phyloP scores from a whole-genome alignment of 176 grass and related monocot species.

The Oryza australiensis region DNA sequence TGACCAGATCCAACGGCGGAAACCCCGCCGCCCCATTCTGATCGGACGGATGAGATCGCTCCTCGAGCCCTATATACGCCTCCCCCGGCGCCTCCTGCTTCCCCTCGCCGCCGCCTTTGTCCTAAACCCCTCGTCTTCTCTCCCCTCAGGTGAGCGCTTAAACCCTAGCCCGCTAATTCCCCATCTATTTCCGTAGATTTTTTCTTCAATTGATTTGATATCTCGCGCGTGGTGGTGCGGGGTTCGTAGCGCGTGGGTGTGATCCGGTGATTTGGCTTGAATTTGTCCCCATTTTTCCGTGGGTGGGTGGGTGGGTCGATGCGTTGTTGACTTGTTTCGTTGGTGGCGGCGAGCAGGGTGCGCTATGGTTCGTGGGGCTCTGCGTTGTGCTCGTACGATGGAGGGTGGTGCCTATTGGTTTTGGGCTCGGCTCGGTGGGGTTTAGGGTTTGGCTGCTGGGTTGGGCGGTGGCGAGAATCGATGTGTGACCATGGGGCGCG shows the following conservation, averaged over 20 bases:
- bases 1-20: background rate
- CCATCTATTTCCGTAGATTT: background rate
- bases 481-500: too few species aligned
- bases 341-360: background rate
- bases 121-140: constrained; percentile 24
- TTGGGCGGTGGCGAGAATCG: too few species aligned
- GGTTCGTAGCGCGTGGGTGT: background rate
- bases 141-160: constrained; percentile 33
- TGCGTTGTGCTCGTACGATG: background rate
- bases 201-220: background rate
- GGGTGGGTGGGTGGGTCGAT: background rate
- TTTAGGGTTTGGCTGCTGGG: background rate
- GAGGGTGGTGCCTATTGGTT: background rate
- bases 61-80: background rate
- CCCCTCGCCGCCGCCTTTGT: constrained; percentile 6
- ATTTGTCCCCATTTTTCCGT: background rate
- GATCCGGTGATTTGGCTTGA: background rate
- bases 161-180: background rate
- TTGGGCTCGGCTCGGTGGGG: background rate
- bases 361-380: background rate
- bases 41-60: background rate
- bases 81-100: background rate
- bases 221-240: background rate
- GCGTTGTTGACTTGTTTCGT: too few species aligned
- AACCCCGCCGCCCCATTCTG: accelerated